Conservation (phyloP, 2,329 filamentous ascomycete species). For the Cordyceps javanica region DNA sequence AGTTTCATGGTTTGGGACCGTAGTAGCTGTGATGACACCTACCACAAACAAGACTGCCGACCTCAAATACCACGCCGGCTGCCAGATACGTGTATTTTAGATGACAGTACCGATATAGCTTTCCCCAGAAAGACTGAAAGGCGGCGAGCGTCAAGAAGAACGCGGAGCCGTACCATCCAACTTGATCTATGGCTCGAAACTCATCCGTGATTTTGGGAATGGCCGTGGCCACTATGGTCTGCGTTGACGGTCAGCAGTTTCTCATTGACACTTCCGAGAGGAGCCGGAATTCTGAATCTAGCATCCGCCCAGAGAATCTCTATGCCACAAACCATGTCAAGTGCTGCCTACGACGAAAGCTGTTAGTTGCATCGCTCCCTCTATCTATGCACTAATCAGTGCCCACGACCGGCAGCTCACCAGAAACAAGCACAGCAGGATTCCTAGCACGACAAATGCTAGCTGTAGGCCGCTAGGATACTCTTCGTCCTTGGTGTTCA, state of each 20-base stretch:
- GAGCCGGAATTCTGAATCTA: neutral
- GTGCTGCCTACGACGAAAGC: neutral
- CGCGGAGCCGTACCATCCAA: slow-evolving; percentile 44
- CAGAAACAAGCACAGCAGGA: neutral
- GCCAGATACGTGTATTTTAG: slow-evolving; percentile 31
- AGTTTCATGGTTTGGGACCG: too few relatives aligned
- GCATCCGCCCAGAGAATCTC: neutral
- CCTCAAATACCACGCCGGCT: slow-evolving; percentile 33
- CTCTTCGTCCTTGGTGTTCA: neutral
- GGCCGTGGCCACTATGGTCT: slow-evolving; percentile 38
- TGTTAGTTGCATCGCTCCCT: neutral
- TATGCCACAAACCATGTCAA: neutral
- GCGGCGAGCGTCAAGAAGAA: slow-evolving; percentile 28
- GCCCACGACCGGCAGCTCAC: neutral
- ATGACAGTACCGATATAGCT: slow-evolving; percentile 31
- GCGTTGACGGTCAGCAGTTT: neutral
- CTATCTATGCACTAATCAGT: neutral
- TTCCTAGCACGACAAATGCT: neutral
- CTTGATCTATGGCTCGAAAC: slow-evolving; percentile 31
- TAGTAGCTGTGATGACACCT: neutral
- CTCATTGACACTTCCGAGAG: neutral
- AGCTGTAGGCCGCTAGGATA: neutral
- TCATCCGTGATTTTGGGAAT: slow-evolving; percentile 37
- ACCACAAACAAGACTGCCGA: slow-evolving; percentile 36
- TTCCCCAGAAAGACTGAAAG: slow-evolving; percentile 21